Base-by-base conservation (phyloP, 1,284 basidiomycete species). In the Rhodotorula sp. region DNA sequence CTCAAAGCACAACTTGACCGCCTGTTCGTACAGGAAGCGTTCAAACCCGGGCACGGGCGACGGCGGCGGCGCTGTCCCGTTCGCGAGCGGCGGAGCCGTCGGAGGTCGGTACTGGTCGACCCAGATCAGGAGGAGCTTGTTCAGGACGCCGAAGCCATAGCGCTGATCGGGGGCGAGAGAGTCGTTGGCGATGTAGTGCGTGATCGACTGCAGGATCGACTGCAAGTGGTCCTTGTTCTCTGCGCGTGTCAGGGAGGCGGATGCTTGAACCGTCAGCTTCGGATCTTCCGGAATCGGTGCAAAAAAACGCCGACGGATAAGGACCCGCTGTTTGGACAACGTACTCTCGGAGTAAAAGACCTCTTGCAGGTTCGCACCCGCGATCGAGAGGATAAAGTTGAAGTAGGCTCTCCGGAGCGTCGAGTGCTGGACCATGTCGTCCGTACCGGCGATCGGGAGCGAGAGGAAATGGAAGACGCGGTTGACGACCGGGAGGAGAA, bases 381-480 rank as follows among this genome's bases (percentile, higher is more conserved):
- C 89, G 75, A 98, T 86, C 72, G 86, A 88, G 69, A 89, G 91
- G 71, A 99, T 84, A 72, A 99, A 86, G 20, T 84, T 84, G 69
- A 99, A 87, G 80, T 97, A 99, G 14, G 93, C 90, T 71, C 90
- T 90, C 80, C 93, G 94, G 54, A 93, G 91, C 72, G 95, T 91
- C n/a, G 85, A 81, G 73, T 94, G 91, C 22, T 88, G 84, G 45
- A 93, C 83, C 65, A 88, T 86, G 76, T 98, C 96, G 79, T 99
- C 96, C 12, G 95, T 97, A 14, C 95, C 95, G 10, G 87, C 86
- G 63, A 90, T 86, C 0, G 93, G 91, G 73, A 91, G 89, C 45
- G 90, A 87, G 69, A 99, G 84, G 63, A 96, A 84, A 63, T 86
- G 84, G 60, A 89, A 89, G 70, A 98, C 91, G 76, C 97, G 91